Base-by-base conservation (phyloP, 1,284 basidiomycete species). In the Heterobasidion occidentale region DNA sequence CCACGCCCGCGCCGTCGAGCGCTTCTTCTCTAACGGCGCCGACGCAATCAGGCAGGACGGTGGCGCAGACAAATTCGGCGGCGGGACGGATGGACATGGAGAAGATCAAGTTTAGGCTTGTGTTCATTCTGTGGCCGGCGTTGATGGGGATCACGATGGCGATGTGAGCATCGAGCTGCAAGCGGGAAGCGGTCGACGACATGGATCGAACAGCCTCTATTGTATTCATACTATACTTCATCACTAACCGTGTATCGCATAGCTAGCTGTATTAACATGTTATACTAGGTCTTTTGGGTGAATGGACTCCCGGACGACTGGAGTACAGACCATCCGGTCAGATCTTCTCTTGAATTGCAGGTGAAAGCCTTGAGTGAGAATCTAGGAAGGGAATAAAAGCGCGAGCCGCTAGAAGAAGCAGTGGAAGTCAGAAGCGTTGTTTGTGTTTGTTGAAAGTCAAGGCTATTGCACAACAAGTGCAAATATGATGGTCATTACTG, bases 41-140 rank as follows among this genome's bases (percentile, higher is more conserved):
- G 50, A 52, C 51, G 36, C 52, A 55, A 20, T 56, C 59, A 56
- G 57, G 52, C 61, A 51, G 11, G 35, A 9, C 19, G n/a, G 52
- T 20, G 12, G 54, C 44, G 1, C 60, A 53, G 62, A 54, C 52
- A 12, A 61, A 63, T 47, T 64, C 60, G 45, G 62, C 68, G 48
- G 59, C 62, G 54, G 58, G 64, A 51, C 60, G 65, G 14, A 57
- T 74, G 46, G 73, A 77, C 57, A 63, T 74, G 52, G 76, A 77
- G 57, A 72, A 71, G 62, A 64, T 78, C 61, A 78, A 76, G 65
- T 81, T 81, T 62, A 67, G 73, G 20, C 61, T 81, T 50, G 73
- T 80, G 56, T 82, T 80, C 58, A 72, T 84, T 59, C 69, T 79
- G 44, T 83, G 80, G 80, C 81, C 81, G 6, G 76, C 78, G 9